Evolutionary conservation across 768 basidiomycete species (phyloP), one percentile per base, ranked within the genome.

Genomic region (Melanogaster broomeanus): DNA sequence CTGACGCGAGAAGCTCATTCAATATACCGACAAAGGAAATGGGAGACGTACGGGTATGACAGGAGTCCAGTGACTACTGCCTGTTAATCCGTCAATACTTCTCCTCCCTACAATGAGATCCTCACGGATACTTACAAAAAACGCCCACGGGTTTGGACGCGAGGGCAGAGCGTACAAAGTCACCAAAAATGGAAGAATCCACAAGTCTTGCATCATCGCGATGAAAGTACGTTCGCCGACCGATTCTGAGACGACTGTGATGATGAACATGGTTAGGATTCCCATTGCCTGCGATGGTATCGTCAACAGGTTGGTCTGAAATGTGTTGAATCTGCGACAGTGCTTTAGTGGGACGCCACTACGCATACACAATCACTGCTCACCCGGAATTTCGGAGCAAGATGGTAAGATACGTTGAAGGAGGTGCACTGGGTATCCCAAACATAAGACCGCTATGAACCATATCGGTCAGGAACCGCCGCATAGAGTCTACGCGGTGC

Each of bases 101-200:
- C 1, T 16, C n/a, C 5, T 25, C 19, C 18, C 2, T 28, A 3
- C 16, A 28, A 22, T n/a, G 39, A 35, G 15, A 21, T 10, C 6
- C 13, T 6, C 15, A n/a, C 16, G 11, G 12, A 41, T 5, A 53
- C 78, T 37, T 34, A 80, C 82, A 51, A 76, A 84, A 63, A 76
- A 79, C 8, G 75, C 42, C 82, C 82, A 83, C 21, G 71, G 78
- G 43, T 79, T 80, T 1, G 77, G 74, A 4, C 73, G 66, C n/a
- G 61, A 67, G 0, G 79, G 79, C 0, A 83, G 66, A 6, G 70
- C 67, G 51, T 80, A 80, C 15, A 84, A 49, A 0, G 81, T 82
- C 25, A 87, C 70, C 43, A 87, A 66, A 67, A 84, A 83, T 3
- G 84, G 82, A 15, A 87, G 66, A 0, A 73, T 65, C 86, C 86